Evolutionary conservation across 2,329 filamentous ascomycete genomes (phyloP), one percentile per base, ranked within the genome.

Genomic region (Fusarium guadeloupense): DNA sequence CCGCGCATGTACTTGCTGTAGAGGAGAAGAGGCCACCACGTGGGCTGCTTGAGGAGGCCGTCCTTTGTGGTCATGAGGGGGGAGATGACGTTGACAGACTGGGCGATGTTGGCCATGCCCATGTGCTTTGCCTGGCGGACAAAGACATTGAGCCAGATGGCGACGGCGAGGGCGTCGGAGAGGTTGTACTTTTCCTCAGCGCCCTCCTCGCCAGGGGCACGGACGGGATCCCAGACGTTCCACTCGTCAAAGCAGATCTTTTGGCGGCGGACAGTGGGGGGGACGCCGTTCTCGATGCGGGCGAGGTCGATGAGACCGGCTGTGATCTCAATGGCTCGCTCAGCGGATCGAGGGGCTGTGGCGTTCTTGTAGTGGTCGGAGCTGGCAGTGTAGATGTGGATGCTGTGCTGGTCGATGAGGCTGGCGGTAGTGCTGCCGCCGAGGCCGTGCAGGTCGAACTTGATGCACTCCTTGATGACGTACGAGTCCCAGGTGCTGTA

Each of bases 241-340:
- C 90, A 93, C 75, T 93, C 90, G 71, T 93, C 90, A 71, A 93
- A 93, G 79, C 90, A 93, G 72, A 93, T 91, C 45, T 83, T 89
- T 40, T 86, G 88, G 4, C 83, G 78, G 5, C 84, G 83, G n/a
- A 88, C 83, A 0, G 79, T 77, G 0, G 81, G 76, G 0, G 88
- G 82, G 0, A 89, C 82, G 34, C 79, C 76, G 73, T 89, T 89
- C 72, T 91, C 87, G 69, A 91, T 87, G 28, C 88, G 81, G 0
- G 90, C 90, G 2, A 93, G 83, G 71, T 93, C 89, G 64, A 92
- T 91, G 3, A 92, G 78, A 1, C 82, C 79, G 3, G 84, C 84
- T 4, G 88, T 82, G 63, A 91, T 88, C 71, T 91, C 82, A 64
- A 93, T 92, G 5, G 89, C 88, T 23, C 90, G 83, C 77, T 93